Evolutionary conservation across 2,329 filamentous ascomycete species (phyloP).

Genomic region (Fusarium praegraminearum): DNA sequence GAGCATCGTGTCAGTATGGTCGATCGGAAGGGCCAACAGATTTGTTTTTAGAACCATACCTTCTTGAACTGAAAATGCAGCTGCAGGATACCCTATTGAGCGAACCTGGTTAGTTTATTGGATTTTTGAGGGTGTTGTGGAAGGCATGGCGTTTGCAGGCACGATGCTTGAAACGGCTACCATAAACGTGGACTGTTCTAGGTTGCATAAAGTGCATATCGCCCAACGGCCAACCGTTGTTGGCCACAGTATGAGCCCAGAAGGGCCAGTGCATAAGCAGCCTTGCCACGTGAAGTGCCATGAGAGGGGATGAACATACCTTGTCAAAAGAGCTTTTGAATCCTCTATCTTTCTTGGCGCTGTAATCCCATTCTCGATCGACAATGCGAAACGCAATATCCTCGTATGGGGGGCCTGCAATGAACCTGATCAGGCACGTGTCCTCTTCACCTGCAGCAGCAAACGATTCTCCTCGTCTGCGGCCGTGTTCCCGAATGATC

Average conservation of each 20-base stretch:
- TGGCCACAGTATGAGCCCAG: constrained; percentile 16
- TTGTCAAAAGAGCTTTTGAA: constrained; percentile 98
- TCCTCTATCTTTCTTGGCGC: constrained; percentile 91
- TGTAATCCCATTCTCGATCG: constrained; percentile 99
- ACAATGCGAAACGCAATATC: constrained; percentile 98
- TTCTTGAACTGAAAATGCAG: constrained; percentile 99
- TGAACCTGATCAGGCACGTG: constrained; percentile 95
- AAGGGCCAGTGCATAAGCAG: constrained; percentile 30
- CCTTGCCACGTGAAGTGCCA: constrained; percentile 32
- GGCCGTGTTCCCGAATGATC: constrained; percentile 92
- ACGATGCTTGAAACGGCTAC: constrained; percentile 19
- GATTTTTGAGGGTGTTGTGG: constrained; percentile 21
- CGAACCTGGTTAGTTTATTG: constrained; percentile 38
- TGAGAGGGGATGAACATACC: constrained; percentile 65
- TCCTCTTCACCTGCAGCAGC: constrained; percentile 95
- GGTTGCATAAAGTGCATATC: constrained; percentile 28
- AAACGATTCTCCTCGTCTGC: constrained; percentile 90
- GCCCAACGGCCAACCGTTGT: constrained; percentile 11
- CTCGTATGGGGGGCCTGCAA: constrained; percentile 94
- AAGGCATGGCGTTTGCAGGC: constrained; percentile 5
- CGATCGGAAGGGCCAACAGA: constrained; percentile 8
- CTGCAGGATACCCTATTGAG: constrained; percentile 84
- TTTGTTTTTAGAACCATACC: constrained; percentile 62
- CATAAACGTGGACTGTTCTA: constrained; percentile 24
- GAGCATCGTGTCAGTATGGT: constrained; percentile 44